Evolutionary conservation across 2,329 filamentous ascomycete genomes (phyloP).

Genomic region (Orbilia blumenaviensis): DNA sequence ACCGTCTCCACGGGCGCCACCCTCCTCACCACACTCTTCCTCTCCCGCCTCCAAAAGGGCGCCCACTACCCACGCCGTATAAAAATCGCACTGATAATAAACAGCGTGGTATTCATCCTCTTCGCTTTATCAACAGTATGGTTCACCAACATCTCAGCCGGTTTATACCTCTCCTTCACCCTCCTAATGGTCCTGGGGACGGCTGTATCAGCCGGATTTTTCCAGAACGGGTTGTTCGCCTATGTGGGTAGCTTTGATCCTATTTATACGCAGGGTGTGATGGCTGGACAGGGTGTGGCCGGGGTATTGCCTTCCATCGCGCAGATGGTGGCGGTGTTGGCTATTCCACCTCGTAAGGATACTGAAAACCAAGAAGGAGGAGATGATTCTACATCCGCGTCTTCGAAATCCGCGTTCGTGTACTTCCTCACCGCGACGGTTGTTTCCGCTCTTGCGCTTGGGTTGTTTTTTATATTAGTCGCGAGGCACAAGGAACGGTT

Average conservation of each 20-base stretch:
- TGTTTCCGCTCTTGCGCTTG: slow-evolving; percentile 75
- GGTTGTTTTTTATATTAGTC: slow-evolving; percentile 78
- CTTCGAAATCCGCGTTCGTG: slow-evolving; percentile 72
- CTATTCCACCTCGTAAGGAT: slow-evolving; percentile 67
- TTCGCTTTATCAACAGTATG: slow-evolving; percentile 80
- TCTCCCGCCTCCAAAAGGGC: slow-evolving; percentile 74
- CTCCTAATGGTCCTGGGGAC: slow-evolving; percentile 82
- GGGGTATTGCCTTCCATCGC: slow-evolving; percentile 88
- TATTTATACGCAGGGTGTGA: slow-evolving; percentile 94
- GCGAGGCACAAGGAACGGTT: slow-evolving; percentile 63
- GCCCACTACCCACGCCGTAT: slow-evolving; percentile 92
- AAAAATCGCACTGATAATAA: slow-evolving; percentile 77
- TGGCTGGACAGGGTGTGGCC: slow-evolving; percentile 91
- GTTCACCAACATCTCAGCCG: slow-evolving; percentile 71
- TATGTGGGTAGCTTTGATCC: slow-evolving; percentile 86
- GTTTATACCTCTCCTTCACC: slow-evolving; percentile 79
- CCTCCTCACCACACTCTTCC: slow-evolving; percentile 75
- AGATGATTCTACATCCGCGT: slow-evolving; percentile 57
- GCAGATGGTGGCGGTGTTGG: slow-evolving; percentile 83
- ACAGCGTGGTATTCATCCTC: slow-evolving; percentile 77
- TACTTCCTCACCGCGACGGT: slow-evolving; percentile 90
- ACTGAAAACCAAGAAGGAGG: slow-evolving; percentile 56
- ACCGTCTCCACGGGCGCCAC: slow-evolving; percentile 87
- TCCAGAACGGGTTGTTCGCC: slow-evolving; percentile 93
- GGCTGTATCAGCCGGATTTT: slow-evolving; percentile 80